These are phyloP conservation scores for Suillus decipiens DNA, from an alignment of 768 basidiomycete genomes.

Conservation along the genomic window DNA sequence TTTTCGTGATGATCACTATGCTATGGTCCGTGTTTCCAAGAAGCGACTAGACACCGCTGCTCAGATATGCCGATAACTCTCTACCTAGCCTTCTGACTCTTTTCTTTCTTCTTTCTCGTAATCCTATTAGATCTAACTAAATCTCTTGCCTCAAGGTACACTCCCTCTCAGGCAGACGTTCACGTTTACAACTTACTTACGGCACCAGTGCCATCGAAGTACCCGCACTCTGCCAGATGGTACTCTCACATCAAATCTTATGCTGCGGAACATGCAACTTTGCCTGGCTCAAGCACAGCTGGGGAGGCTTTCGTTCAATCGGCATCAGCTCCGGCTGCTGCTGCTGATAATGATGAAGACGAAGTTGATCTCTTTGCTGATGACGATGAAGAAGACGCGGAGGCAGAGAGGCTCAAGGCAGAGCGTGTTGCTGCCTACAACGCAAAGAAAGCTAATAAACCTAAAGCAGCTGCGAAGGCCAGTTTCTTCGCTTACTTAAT, in stretches of 20 bases:
- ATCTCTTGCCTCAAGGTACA: constrained; percentile 56
- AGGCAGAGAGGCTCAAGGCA: constrained; percentile 85
- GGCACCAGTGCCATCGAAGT: constrained; percentile 60
- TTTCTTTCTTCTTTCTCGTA: background rate
- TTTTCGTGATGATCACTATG: constrained; percentile 64
- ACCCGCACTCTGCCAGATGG: constrained; percentile 86
- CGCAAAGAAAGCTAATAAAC: constrained; percentile 89
- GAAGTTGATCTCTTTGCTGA: constrained; percentile 86
- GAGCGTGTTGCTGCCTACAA: constrained; percentile 94
- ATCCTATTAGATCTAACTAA: constrained; percentile 13
- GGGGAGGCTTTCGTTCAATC: constrained; percentile 69
- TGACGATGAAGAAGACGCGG: constrained; percentile 80
- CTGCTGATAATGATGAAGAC: constrained; percentile 46
- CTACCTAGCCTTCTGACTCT: constrained; percentile 76
- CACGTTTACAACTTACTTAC: constrained; percentile 82
- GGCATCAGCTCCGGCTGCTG: constrained; percentile 44
- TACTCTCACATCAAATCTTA: constrained; percentile 94
- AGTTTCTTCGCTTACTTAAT: constrained; percentile 16
- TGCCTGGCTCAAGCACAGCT: constrained; percentile 85
- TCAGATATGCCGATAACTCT: constrained; percentile 69
- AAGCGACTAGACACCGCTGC: constrained; percentile 91
- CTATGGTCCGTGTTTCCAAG: constrained; percentile 99
- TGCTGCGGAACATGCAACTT: constrained; percentile 68
- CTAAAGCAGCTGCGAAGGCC: constrained; percentile 87
- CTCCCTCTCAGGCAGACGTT: constrained; percentile 93